Conservation (phyloP, 2,329 filamentous ascomycete species). For the Aspergillus calidoustus region DNA sequence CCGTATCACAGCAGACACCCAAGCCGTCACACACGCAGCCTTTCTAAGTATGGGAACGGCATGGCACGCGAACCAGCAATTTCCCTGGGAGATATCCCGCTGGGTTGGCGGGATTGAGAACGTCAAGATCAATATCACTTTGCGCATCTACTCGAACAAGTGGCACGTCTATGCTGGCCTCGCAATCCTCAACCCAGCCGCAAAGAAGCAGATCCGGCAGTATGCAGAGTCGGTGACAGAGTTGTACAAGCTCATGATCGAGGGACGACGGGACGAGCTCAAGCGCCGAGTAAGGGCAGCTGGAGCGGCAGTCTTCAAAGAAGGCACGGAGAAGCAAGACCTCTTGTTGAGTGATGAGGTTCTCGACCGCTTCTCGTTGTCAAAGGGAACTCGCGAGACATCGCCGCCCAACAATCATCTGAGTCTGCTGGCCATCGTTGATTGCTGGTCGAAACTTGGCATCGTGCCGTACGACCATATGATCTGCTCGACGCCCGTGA, state of each 20-base stretch:
- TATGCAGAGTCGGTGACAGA: constrained; percentile 92
- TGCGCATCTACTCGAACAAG: constrained; percentile 97
- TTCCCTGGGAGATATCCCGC: constrained; percentile 94
- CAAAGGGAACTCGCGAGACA: constrained; percentile 67
- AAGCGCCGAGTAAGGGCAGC: constrained; percentile 77
- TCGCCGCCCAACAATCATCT: constrained; percentile 88
- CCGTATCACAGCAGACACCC: constrained; percentile 96
- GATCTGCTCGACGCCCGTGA: constrained; percentile 92
- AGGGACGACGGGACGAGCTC: constrained; percentile 77
- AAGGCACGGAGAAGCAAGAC: constrained; percentile 58
- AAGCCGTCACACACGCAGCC: constrained; percentile 95
- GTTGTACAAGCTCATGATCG: constrained; percentile 95
- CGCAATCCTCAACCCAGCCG: constrained; percentile 93
- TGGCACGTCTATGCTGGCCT: constrained; percentile 99
- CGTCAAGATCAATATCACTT: constrained; percentile 97
- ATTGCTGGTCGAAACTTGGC: constrained; percentile 93
- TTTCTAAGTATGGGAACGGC: constrained; percentile 98
- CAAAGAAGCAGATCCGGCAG: constrained; percentile 88
- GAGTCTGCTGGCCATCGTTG: constrained; percentile 91
- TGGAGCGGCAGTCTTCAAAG: constrained; percentile 70
- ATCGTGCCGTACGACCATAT: constrained; percentile 99
- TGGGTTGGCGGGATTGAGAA: constrained; percentile 98
- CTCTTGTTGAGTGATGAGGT: constrained; percentile 78
- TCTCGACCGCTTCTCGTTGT: constrained; percentile 86
- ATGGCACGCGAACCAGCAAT: constrained; percentile 93